Conservation (phyloP, 306 rosid genomes). For the Prunus dulcis region DNA sequence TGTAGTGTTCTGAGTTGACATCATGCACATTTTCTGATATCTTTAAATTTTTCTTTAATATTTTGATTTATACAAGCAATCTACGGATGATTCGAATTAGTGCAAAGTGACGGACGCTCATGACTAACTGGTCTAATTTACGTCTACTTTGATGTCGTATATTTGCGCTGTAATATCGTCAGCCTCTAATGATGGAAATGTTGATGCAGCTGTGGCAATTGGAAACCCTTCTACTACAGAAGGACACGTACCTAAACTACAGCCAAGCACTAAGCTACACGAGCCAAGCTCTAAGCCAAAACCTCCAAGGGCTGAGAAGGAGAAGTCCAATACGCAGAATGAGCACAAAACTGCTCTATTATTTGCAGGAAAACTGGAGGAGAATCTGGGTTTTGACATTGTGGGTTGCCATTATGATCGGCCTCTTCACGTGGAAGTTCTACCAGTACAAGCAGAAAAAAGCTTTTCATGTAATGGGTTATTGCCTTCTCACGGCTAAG, state of each 20-base stretch:
- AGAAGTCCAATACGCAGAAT: constrained; percentile 65
- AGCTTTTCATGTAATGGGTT: constrained; percentile 68
- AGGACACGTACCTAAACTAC: constrained; percentile 92
- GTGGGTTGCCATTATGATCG: constrained; percentile 72
- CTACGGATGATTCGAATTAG: too few relatives aligned
- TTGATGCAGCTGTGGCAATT: constrained; percentile 88
- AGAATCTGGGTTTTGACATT: constrained; percentile 80
- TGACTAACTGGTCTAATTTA: too few relatives aligned
- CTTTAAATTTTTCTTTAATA: background rate
- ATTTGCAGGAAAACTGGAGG: constrained; percentile 89
- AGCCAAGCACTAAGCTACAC: constrained; percentile 98
- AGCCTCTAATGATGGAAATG: constrained; percentile 25
- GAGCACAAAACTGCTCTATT: constrained; percentile 65
- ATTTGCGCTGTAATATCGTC: background rate
- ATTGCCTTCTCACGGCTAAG: constrained; percentile 85
- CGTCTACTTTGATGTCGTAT: too few relatives aligned
- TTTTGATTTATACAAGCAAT: too few relatives aligned
- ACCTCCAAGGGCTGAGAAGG: constrained; percentile 81
- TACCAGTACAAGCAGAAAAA: constrained; percentile 58
- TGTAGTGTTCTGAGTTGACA: constrained; percentile 29
- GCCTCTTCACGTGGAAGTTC: constrained; percentile 86
- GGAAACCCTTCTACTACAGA: constrained; percentile 91
- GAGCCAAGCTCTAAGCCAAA: constrained; percentile 98
- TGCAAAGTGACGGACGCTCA: too few relatives aligned
- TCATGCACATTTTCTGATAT: background rate